Base-by-base conservation (phyloP, 768 basidiomycete species). In the Suillus fuscotomentosus region DNA sequence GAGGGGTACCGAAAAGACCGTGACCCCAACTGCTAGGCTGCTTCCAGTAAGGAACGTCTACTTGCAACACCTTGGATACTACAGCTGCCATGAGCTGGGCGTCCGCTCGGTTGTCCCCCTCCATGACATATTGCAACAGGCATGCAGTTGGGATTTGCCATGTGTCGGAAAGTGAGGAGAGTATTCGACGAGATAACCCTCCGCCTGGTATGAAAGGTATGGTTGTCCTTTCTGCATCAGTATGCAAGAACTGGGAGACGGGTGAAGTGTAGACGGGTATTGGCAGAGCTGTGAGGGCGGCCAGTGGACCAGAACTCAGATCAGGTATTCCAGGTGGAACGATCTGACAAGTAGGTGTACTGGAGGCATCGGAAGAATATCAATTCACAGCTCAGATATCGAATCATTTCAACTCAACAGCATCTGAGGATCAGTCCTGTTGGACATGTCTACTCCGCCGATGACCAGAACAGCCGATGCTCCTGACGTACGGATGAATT, bases 141-240 rank as follows among this genome's bases (percentile, higher is more conserved):
- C 83, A 79, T 0, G 83, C 85, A 1, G 82, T 84, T 27, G 88
- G 88, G 48, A 84, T 80, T 22, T 79, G 69, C 82, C 84, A 86
- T 45, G 73, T 68, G 47, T 71, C 43, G 0, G 86, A 82, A 31
- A 93, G 70, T 8, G 89, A 82, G 3, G 81, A 80, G 7, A 95
- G 76, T 54, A 94, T 78, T 34, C 89, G 82, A 48, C 86, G 82
- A 0, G 89, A 86, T 36, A 94, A 77, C 2, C 93, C 93, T 41
- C 90, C 90, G 17, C 90, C 90, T 0, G 92, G 92, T 36, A 94
- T 88, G 76, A 92, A 89, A 39, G 92, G 91, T 20, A 87, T 80
- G 24, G 74, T 72, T 54, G 72, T 64, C 22, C 76, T 71, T 17
- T 71, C 60, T 22, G 66, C 68, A 50, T 73, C 72, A 5, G 67